Percentiles rank a stretch among this genome's conserved stretches.
Conservation (phyloP, 1,284 basidiomycete genomes). For the Cerioporus squamosus region DNA sequence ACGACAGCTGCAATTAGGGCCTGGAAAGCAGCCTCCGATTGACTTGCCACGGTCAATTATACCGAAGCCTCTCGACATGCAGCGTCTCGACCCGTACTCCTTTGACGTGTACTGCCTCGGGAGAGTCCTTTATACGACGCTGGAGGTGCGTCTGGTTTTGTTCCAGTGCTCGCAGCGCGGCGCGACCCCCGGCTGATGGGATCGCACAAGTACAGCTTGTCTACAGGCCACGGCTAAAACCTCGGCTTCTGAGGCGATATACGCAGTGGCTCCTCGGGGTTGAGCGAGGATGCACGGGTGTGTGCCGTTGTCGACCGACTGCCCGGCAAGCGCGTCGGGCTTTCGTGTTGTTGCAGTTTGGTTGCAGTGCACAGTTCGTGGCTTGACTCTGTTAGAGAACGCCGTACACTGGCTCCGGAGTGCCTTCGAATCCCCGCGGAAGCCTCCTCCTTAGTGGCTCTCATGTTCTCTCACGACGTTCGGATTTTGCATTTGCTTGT, state of each 20-base stretch:
- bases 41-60: neutral
- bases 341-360: neutral
- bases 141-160: neutral
- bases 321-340: neutral
- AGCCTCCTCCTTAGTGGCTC: no score
- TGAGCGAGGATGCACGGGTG: neutral
- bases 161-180: no score
- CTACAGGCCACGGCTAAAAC: neutral
- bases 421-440: no score
- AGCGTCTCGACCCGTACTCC: neutral
- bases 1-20: neutral
- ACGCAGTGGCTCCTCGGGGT: neutral
- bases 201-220: neutral
- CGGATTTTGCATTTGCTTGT: no score
- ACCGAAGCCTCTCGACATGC: neutral
- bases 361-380: neutral
- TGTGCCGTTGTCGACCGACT: conserved; percentile 1
- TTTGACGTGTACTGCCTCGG: neutral
- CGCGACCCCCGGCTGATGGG: no score
- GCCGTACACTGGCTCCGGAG: no score
- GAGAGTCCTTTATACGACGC: neutral
- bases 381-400: neutral
- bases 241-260: neutral
- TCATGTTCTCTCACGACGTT: no score
- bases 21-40: neutral